Conservation (phyloP, 768 basidiomycete species). For the Suillus plorans region DNA sequence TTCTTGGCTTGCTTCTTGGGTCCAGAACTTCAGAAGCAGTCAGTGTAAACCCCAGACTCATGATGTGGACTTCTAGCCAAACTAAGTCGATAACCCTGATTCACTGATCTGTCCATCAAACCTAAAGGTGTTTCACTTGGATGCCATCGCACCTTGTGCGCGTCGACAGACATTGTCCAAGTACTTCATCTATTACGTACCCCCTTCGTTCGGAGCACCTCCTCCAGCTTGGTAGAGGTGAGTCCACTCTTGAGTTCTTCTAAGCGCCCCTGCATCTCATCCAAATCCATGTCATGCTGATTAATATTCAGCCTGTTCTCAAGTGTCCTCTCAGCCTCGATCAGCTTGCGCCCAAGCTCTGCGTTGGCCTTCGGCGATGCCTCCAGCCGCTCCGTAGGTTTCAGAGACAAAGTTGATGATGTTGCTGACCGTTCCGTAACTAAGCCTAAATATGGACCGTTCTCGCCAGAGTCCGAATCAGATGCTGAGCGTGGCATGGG, state of each 20-base stretch:
- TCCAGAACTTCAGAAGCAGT: too few relatives aligned
- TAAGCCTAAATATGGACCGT: slow-evolving; percentile 52
- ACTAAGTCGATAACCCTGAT: too few relatives aligned
- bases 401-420: slow-evolving; percentile 68
- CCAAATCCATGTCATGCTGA: slow-evolving; percentile 83
- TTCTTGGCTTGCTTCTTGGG: too few relatives aligned
- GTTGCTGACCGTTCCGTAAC: slow-evolving; percentile 59
- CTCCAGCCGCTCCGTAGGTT: slow-evolving; percentile 70
- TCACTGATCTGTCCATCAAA: too few relatives aligned
- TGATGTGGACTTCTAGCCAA: too few relatives aligned
- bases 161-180: not conserved
- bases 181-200: slow-evolving; percentile 36
- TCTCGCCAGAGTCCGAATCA: slow-evolving; percentile 48
- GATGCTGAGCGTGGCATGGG: slow-evolving; percentile 53
- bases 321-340: slow-evolving; percentile 70
- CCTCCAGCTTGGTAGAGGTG: slow-evolving; percentile 79
- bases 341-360: slow-evolving; percentile 72
- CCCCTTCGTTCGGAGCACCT: slow-evolving; percentile 87
- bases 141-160: too few relatives aligned
- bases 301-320: slow-evolving; percentile 63
- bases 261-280: slow-evolving; percentile 71
- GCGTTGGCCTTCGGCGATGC: slow-evolving; percentile 70
- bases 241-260: slow-evolving; percentile 82
- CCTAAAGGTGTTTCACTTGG: too few relatives aligned
- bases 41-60: too few relatives aligned